Conservation (phyloP, 2,329 filamentous ascomycete genomes). For the Xylariaceae sp. region DNA sequence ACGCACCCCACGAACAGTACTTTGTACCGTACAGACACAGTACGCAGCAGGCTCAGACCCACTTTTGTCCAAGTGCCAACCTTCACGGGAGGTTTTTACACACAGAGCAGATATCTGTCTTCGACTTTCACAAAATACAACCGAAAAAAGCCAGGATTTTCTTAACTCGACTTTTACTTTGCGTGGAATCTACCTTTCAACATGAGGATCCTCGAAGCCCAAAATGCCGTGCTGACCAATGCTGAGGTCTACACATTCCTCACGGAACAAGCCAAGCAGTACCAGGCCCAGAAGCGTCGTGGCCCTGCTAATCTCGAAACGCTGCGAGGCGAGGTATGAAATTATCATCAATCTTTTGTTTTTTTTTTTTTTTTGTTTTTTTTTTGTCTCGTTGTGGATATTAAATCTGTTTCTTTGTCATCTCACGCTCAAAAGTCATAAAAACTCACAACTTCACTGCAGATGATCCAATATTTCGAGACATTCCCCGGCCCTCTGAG, state of each 20-base stretch:
- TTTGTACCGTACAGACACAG: neutral
- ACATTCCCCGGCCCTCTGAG: conserved; percentile 51
- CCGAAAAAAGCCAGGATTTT: neutral
- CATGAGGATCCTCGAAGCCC: conserved; percentile 68
- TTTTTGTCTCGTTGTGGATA: no score
- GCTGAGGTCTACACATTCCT: conserved; percentile 67
- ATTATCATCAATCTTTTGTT: conserved; percentile 4
- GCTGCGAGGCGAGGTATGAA: conserved; percentile 56
- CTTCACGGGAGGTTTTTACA: neutral
- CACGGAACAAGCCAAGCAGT: conserved; percentile 47
- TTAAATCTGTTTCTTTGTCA: neutral
- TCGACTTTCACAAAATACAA: neutral
- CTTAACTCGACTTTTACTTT: neutral
- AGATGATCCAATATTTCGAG: conserved; percentile 58
- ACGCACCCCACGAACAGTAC: no score
- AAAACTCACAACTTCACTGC: conserved; percentile 3
- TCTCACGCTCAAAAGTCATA: neutral
- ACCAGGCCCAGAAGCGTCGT: conserved; percentile 46
- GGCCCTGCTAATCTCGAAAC: conserved; percentile 55
- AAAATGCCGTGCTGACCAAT: conserved; percentile 65
- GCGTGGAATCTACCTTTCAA: neutral
- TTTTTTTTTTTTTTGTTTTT: no score
- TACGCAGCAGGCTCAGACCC: neutral
- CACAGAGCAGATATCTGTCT: neutral
- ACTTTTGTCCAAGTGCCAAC: neutral